Conservation (phyloP, 352 stramenopile genomes). For the Phytopythium litorale region DNA sequence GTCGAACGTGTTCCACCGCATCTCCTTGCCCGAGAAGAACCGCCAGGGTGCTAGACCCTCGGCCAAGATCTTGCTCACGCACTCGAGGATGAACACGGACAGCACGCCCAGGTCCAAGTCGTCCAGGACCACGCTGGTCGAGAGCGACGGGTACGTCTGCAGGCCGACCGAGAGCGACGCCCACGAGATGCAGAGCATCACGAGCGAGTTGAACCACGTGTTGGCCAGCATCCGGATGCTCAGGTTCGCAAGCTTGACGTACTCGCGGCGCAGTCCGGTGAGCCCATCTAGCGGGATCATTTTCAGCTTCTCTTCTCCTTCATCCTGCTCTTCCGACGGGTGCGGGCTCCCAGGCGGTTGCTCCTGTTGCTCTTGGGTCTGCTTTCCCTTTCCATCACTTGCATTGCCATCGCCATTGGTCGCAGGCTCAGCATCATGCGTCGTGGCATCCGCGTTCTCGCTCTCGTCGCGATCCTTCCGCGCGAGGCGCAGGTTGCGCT, state of each 20-base stretch:
- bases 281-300: slow-evolving; percentile 33
- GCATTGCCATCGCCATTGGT: too few relatives aligned
- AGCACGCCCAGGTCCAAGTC: slow-evolving; percentile 65
- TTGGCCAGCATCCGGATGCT: slow-evolving; percentile 41
- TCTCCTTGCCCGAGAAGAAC: slow-evolving; percentile 73
- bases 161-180: slow-evolving; percentile 77
- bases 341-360: not conserved
- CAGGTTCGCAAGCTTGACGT: slow-evolving; percentile 36
- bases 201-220: slow-evolving; percentile 57
- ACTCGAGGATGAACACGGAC: slow-evolving; percentile 74
- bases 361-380: slow-evolving; percentile 3
- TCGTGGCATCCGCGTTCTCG: not conserved
- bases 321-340: slow-evolving; percentile 2
- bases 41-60: slow-evolving; percentile 67
- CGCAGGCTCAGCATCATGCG: not conserved
- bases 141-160: slow-evolving; percentile 64
- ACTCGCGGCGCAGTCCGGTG: slow-evolving; percentile 21
- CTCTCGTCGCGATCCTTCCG: slow-evolving; percentile 1
- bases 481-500: slow-evolving; percentile 18
- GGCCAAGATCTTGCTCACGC: slow-evolving; percentile 69
- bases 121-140: slow-evolving; percentile 40
- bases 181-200: slow-evolving; percentile 79
- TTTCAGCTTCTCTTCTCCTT: slow-evolving; percentile 24
- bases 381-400: not conserved
- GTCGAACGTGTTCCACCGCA: slow-evolving; percentile 85